Percentiles rank a stretch among this genome's conserved stretches.
Conservation (phyloP, 139 green algal species). For the Chlorella ohadii region DNA sequence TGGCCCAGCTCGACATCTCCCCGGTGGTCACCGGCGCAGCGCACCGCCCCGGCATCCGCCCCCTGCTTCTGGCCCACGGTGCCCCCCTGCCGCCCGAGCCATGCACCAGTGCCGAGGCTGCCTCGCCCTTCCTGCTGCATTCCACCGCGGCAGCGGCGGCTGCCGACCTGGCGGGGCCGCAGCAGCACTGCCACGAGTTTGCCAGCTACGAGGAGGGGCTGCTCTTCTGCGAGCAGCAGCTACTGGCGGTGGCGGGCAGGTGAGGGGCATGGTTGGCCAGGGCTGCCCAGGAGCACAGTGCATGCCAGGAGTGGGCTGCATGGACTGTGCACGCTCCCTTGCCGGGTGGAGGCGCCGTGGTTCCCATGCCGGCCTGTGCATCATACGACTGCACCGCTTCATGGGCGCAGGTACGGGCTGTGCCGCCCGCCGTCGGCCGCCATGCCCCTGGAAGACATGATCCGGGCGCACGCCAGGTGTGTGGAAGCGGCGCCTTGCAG, state of each 20-base stretch:
- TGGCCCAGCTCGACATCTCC: constrained; percentile 20
- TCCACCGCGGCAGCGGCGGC: background rate
- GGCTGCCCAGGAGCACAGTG: no score
- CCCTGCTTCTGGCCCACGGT: constrained; percentile 25
- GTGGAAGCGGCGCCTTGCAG: no score
- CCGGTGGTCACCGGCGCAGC: constrained; percentile 6
- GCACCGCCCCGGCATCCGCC: background rate
- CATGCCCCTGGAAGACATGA: constrained; percentile 7
- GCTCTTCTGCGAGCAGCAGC: constrained; percentile 11
- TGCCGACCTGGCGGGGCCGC: background rate
- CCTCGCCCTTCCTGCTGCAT: constrained; percentile 2
- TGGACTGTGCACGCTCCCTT: no score
- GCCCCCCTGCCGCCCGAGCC: constrained; percentile 14
- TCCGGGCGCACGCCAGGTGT: constrained; percentile 2
- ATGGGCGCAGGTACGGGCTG: constrained; percentile 5
- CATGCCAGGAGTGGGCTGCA: no score
- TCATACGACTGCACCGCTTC: no score
- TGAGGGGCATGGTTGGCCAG: background rate
- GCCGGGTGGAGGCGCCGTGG: no score
- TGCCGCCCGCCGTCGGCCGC: constrained; percentile 7
- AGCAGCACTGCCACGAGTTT: constrained; percentile 29
- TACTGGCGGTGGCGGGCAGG: constrained; percentile 26
- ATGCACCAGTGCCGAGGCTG: background rate
- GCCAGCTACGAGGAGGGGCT: constrained; percentile 9
- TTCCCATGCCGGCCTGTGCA: no score